Evolutionary conservation across 768 basidiomycete genomes (phyloP), one percentile per base, ranked within the genome.

Genomic region (Steccherinum ochraceum): DNA sequence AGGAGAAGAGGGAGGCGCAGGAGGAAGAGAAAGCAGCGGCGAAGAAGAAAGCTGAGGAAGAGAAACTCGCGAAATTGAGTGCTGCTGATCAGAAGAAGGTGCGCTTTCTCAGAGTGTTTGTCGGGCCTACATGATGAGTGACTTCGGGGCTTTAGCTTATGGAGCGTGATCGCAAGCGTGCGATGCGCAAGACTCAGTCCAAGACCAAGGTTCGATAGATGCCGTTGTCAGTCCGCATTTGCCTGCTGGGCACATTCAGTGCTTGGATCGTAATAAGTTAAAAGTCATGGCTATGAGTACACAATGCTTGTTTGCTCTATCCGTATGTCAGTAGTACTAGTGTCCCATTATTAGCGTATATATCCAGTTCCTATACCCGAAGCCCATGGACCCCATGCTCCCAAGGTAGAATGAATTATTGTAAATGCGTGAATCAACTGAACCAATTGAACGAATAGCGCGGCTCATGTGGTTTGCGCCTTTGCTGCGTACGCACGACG

Each of bases 51-150:
- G 81, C 79, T 2, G 86, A 89, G 64, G 77, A 90, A 56, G 90
- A 89, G 53, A 75, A 79, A 56, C 65, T 90, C 40, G 72, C 85
- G 26, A 83, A 80, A 61, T 76, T 93, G 50, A 86, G 84, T 59
- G 75, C 89, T 24, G 76, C 81, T 18, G 89, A 92, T 58, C 90
- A 92, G 71, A 81, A 84, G 72, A 93, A 92, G 81, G 87, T 83
- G 47, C 45, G 62, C 55, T 11, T 25, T 18, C 35, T n/a, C 11
- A n/a, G n/a, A n/a, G n/a, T n/a, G n/a, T n/a, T n/a, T n/a, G n/a
- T n/a, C n/a, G n/a, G n/a, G 58, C 43, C 57, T 39, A 26, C 45
- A 12, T 45, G 24, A 40, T 25, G 21, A 13, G 45, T 30, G 43
- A 52, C 13, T 19, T 25, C 27, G 35, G 18, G 13, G 52, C 25